Evolutionary conservation across 2,329 filamentous ascomycete genomes (phyloP).

Genomic region (Dothistroma septosporum): DNA sequence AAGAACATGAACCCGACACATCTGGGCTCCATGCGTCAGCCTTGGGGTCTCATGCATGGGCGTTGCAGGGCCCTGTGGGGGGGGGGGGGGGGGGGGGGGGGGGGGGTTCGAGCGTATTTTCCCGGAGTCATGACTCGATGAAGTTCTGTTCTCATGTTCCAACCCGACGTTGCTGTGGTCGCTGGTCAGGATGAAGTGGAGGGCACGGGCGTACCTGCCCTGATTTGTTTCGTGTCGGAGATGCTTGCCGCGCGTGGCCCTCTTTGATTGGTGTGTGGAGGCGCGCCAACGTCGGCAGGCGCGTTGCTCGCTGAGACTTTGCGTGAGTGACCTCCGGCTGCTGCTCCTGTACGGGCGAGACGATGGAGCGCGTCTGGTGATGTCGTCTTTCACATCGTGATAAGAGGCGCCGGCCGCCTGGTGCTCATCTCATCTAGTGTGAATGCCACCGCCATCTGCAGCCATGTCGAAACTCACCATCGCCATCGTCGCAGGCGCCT

Average conservation of each 20-base stretch:
- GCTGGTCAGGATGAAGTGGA: not conserved
- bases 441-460: slow-evolving; percentile 11
- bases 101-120: no score
- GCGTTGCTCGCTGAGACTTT: not conserved
- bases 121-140: no score
- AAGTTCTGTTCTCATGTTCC: no score
- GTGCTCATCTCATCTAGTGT: not conserved
- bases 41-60: no score
- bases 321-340: slow-evolving; percentile 3
- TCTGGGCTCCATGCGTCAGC: not conserved
- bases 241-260: not conserved
- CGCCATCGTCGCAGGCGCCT: slow-evolving; percentile 47
- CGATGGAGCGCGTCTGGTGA: not conserved
- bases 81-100: no score
- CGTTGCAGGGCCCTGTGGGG: no score
- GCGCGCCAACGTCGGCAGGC: slow-evolving; percentile 1
- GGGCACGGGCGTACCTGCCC: no score
- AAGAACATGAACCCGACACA: no score
- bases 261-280: not conserved
- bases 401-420: not conserved
- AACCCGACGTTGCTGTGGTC: not conserved
- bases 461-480: slow-evolving; percentile 50
- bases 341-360: not conserved
- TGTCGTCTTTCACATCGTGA: not conserved
- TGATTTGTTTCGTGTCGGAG: not conserved